Percentiles rank a stretch among this genome's conserved stretches.
phyloP scores from a whole-genome alignment of 345 rosid genomes.

The Aquilaria sinensis region DNA sequence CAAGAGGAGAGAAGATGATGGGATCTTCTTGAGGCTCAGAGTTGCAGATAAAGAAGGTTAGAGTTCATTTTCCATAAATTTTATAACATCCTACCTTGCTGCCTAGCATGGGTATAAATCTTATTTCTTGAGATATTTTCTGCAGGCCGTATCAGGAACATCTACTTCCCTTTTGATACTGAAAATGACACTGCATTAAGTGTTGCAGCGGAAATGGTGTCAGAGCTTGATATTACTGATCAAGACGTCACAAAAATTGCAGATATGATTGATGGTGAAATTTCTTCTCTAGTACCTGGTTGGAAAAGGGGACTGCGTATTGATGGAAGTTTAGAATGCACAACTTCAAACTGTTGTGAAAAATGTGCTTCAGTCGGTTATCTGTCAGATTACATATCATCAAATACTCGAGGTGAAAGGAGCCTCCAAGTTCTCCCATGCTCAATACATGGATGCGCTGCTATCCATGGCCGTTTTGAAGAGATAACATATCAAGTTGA shows the following conservation, averaged over 20 bases:
- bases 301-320: slow-evolving; percentile 39
- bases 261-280: slow-evolving; percentile 81
- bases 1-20: slow-evolving; percentile 57
- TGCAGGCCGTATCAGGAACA: slow-evolving; percentile 72
- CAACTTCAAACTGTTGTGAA: slow-evolving; percentile 24
- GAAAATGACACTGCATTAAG: slow-evolving; percentile 63
- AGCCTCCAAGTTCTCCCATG: slow-evolving; percentile 45
- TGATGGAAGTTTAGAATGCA: slow-evolving; percentile 22
- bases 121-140: not conserved
- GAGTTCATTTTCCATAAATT: not conserved
- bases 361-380: slow-evolving; percentile 34
- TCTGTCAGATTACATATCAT: slow-evolving; percentile 36
- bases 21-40: slow-evolving; percentile 76
- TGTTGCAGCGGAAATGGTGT: slow-evolving; percentile 90
- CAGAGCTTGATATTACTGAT: slow-evolving; percentile 69
- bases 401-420: slow-evolving; percentile 26
- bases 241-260: slow-evolving; percentile 84
- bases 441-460: slow-evolving; percentile 40
- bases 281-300: slow-evolving; percentile 57
- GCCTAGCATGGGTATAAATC: not conserved
- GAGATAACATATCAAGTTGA: slow-evolving; percentile 72
- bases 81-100: not conserved
- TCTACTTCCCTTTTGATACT: slow-evolving; percentile 81
- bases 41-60: slow-evolving; percentile 86
- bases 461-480: slow-evolving; percentile 75